Conservation (phyloP, 2,329 filamentous ascomycete species). For the Monosporascus sp. region DNA sequence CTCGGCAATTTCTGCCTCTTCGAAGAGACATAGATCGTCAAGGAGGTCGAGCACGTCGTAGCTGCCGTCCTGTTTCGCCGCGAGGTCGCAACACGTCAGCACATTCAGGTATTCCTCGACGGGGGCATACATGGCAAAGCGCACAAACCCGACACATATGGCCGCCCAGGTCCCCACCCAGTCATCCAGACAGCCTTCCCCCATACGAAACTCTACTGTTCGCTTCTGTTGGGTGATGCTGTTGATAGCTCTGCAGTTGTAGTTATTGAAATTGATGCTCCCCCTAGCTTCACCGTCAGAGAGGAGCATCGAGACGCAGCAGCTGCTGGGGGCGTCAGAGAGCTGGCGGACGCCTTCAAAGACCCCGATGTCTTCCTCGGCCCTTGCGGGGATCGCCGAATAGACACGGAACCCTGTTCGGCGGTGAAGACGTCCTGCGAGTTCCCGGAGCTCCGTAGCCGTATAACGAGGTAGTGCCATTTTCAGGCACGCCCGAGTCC, state of each 20-base stretch:
- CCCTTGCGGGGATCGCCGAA: neutral
- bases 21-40: constrained; percentile 3
- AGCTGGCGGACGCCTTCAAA: neutral
- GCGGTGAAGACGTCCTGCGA: neutral
- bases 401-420: too few species aligned
- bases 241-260: neutral
- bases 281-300: neutral
- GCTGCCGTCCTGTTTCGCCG: neutral
- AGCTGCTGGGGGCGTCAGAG: neutral
- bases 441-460: neutral
- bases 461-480: neutral
- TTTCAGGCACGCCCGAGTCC: neutral
- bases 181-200: neutral
- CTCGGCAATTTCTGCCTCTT: constrained; percentile 3
- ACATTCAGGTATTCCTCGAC: neutral
- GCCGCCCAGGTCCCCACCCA: constrained; percentile 9
- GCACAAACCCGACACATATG: constrained; percentile 7
- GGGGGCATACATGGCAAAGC: constrained; percentile 7
- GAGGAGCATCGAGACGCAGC: neutral
- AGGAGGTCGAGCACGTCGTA: constrained; percentile 8
- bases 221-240: neutral
- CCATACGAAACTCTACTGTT: constrained; percentile 9
- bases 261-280: neutral
- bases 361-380: neutral
- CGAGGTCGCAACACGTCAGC: neutral